Conservation (phyloP, 2,329 filamentous ascomycete species). For the Ophiocordyceps unilateralis region DNA sequence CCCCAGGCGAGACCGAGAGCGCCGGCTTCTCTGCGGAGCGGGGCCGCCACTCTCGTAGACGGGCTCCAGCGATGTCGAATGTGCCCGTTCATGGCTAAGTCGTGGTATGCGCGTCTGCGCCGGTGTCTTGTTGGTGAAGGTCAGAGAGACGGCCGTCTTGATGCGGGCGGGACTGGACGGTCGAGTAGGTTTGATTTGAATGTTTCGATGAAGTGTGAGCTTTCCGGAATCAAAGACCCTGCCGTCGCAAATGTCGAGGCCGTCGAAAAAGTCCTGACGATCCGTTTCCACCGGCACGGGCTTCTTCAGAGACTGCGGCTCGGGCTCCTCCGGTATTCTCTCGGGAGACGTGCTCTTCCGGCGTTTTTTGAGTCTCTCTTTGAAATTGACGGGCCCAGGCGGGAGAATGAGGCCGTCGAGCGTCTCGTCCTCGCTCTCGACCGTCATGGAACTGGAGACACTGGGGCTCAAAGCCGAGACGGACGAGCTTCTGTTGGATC, state of each 20-base stretch:
- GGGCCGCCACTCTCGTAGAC: slow-evolving; percentile 79
- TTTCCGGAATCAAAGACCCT: slow-evolving; percentile 69
- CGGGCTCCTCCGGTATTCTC: slow-evolving; percentile 22
- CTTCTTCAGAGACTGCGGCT: slow-evolving; percentile 12
- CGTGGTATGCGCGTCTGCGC: slow-evolving; percentile 60
- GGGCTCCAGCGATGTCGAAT: slow-evolving; percentile 63
- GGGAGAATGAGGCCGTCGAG: slow-evolving; percentile 82
- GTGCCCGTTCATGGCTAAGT: slow-evolving; percentile 53
- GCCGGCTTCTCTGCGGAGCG: slow-evolving; percentile 38
- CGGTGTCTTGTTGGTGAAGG: slow-evolving; percentile 69
- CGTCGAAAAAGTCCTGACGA: slow-evolving; percentile 67
- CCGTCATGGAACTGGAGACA: slow-evolving; percentile 75
- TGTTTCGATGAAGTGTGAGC: slow-evolving; percentile 74
- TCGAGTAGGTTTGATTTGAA: slow-evolving; percentile 64
- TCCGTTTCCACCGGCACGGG: slow-evolving; percentile 22
- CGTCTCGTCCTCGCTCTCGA: slow-evolving; percentile 85
- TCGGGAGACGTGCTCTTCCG: slow-evolving; percentile 43
- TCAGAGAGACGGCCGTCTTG: slow-evolving; percentile 67
- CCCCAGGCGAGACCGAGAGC: slow-evolving; percentile 49
- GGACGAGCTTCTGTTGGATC: slow-evolving; percentile 69
- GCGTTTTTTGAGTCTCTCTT: slow-evolving; percentile 57
- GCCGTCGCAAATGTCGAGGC: slow-evolving; percentile 71
- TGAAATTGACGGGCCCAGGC: slow-evolving; percentile 66
- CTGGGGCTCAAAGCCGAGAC: slow-evolving; percentile 84
- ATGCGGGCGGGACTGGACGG: slow-evolving; percentile 53